Percentiles rank a stretch among this genome's conserved stretches.
These are phyloP conservation scores for Lasiodiplodia hormozganensis DNA, from an alignment of 2,329 filamentous ascomycete species.

Conservation along the genomic window DNA sequence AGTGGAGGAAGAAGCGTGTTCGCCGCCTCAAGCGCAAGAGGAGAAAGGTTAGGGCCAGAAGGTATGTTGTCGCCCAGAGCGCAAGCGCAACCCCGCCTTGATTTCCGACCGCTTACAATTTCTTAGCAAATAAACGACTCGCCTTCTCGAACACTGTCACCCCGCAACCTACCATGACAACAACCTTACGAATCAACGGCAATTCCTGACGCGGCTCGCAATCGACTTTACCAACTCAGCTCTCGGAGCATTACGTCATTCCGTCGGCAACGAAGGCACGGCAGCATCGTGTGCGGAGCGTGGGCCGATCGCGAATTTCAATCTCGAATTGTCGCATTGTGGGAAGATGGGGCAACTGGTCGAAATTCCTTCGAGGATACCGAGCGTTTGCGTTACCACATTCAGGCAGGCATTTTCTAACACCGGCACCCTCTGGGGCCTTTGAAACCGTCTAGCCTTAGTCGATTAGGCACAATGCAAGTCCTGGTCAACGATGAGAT, in stretches of 20 bases:
- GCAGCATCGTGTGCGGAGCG: constrained; percentile 5
- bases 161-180: constrained; percentile 38
- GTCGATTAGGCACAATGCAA: constrained; percentile 26
- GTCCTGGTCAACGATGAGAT: constrained; percentile 22
- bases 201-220: constrained; percentile 14
- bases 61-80: constrained; percentile 66
- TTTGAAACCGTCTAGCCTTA: constrained; percentile 26
- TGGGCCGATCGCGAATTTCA: neutral
- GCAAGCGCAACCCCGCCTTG: neutral
- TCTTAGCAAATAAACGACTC: constrained; percentile 58
- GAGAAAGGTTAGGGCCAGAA: constrained; percentile 99
- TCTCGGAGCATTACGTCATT: constrained; percentile 28
- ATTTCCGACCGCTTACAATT: constrained; percentile 30
- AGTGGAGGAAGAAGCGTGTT: constrained; percentile 99
- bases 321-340: constrained; percentile 7
- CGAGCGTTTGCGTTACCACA: constrained; percentile 21
- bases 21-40: constrained; percentile 99
- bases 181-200: constrained; percentile 13
- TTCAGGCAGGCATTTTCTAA: constrained; percentile 26
- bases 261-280: constrained; percentile 24
- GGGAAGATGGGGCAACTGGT: constrained; percentile 29
- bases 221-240: constrained; percentile 13
- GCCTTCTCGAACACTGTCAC: constrained; percentile 43
- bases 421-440: constrained; percentile 25
- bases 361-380: constrained; percentile 28